These are phyloP conservation scores for Lipomyces anomalus DNA, from an alignment of 805 yeast genomes.

Conservation along the genomic window DNA sequence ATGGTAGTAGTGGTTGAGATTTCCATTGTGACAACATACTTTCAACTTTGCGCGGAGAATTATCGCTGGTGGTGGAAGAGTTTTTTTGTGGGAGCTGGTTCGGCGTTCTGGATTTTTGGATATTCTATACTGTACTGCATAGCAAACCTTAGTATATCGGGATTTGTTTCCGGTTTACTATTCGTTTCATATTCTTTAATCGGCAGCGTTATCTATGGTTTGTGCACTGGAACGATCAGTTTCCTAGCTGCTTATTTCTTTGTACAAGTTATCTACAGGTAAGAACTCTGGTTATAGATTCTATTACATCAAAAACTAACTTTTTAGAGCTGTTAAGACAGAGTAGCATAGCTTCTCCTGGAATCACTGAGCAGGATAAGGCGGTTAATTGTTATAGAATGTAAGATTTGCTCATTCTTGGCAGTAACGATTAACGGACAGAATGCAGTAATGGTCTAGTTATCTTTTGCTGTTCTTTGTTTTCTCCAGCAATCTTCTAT, in stretches of 20 bases:
- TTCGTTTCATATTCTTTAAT: constrained; percentile 69
- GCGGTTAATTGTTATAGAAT: too few relatives aligned
- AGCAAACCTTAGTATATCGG: constrained; percentile 53
- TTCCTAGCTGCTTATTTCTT: constrained; percentile 61
- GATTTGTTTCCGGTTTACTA: constrained; percentile 59
- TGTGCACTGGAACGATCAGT: constrained; percentile 72
- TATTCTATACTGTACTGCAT: constrained; percentile 66
- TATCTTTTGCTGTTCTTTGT: too few relatives aligned
- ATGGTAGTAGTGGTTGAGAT: constrained; percentile 63
- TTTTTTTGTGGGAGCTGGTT: constrained; percentile 62
- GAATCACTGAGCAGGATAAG: too few relatives aligned
- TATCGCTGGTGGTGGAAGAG: constrained; percentile 81
- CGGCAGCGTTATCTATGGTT: constrained; percentile 55
- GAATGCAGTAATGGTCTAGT: too few relatives aligned
- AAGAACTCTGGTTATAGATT: too few relatives aligned
- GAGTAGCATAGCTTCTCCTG: too few relatives aligned
- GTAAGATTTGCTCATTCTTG: too few relatives aligned
- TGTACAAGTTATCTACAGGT: constrained; percentile 56
- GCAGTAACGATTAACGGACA: too few relatives aligned
- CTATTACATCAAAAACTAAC: too few relatives aligned
- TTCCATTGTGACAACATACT: constrained; percentile 61
- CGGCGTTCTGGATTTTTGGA: constrained; percentile 62
- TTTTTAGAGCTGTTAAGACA: too few relatives aligned
- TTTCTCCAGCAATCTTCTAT: too few relatives aligned
- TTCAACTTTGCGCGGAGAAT: constrained; percentile 51